These are phyloP conservation scores for Ricinus communis DNA, from an alignment of 345 rosid species.

Conservation along the genomic window DNA sequence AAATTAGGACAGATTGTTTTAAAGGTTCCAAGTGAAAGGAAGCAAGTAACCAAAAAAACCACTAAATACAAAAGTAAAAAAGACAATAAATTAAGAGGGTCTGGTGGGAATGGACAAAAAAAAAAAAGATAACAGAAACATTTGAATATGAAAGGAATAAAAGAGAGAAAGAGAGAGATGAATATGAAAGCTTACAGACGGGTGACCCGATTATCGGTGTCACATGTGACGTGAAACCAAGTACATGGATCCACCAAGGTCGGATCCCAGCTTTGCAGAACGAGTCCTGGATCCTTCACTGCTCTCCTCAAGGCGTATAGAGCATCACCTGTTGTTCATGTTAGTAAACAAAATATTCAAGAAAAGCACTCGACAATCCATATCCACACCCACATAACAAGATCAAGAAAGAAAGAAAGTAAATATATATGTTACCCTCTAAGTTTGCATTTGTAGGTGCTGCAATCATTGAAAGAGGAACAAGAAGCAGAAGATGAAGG, in stretches of 20 bases:
- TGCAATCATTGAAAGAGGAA: constrained; percentile 17
- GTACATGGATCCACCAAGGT: constrained; percentile 76
- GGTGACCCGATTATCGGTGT: constrained; percentile 55
- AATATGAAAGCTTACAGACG: constrained; percentile 47
- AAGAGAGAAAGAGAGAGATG: background rate
- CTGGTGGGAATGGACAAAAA: background rate
- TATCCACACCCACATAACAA: background rate
- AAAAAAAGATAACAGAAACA: background rate
- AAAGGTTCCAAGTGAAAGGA: background rate
- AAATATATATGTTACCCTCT: constrained; percentile 39
- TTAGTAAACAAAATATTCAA: background rate
- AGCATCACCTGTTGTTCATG: constrained; percentile 58
- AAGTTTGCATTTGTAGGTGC: constrained; percentile 41
- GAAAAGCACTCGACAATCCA: too few relatives aligned
- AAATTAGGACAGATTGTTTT: background rate
- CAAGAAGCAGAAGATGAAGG: constrained; percentile 29
- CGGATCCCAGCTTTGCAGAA: constrained; percentile 76
- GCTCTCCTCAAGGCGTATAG: constrained; percentile 59
- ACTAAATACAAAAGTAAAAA: background rate
- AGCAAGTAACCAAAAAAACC: background rate
- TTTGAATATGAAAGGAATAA: too few relatives aligned
- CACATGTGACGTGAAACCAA: constrained; percentile 80
- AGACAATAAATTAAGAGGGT: too few relatives aligned
- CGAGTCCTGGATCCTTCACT: constrained; percentile 65
- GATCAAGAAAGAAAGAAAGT: background rate